Percentiles rank a stretch among this genome's conserved stretches.
phyloP scores from a whole-genome alignment of 768 basidiomycete species.

The Cytidiella melzeri region DNA sequence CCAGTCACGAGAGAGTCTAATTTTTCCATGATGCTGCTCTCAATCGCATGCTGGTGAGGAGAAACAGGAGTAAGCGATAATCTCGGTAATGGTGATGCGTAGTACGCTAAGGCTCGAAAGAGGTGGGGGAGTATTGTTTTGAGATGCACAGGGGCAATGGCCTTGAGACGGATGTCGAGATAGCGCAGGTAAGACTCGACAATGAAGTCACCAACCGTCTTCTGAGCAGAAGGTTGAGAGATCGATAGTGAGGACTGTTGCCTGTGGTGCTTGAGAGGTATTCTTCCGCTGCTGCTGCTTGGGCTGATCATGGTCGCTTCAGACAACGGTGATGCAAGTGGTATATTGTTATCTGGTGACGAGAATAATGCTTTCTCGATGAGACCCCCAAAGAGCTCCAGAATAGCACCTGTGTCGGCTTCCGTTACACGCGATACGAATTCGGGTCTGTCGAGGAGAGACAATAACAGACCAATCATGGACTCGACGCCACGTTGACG shows the following conservation, averaged over 20 bases:
- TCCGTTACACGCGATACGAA: constrained; percentile 58
- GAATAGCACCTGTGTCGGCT: constrained; percentile 46
- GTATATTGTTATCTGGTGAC: constrained; percentile 13
- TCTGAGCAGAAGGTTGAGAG: constrained; percentile 28
- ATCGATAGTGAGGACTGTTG: constrained; percentile 59
- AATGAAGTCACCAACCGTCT: constrained; percentile 57
- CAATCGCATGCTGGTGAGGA: constrained; percentile 31
- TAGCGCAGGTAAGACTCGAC: constrained; percentile 58
- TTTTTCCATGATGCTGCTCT: constrained; percentile 52
- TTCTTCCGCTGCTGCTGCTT: constrained; percentile 21
- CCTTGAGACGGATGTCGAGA: constrained; percentile 54
- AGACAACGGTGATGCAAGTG: constrained; percentile 20
- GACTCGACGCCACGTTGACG: constrained; percentile 59
- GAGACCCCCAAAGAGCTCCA: constrained; percentile 54
- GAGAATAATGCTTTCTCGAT: constrained; percentile 46
- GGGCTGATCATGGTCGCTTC: constrained; percentile 23
- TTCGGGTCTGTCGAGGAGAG: constrained; percentile 43
- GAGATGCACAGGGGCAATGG: constrained; percentile 49
- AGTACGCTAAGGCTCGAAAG: constrained; percentile 65
- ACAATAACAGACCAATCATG: constrained; percentile 51
- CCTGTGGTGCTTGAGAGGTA: constrained; percentile 42
- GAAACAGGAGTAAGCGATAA: constrained; percentile 45
- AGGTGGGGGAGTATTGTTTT: constrained; percentile 58
- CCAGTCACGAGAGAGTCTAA: constrained; percentile 55
- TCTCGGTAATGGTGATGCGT: constrained; percentile 60